Evolutionary conservation across 768 basidiomycete genomes (phyloP).

Genomic region (Harrya chromipes): DNA sequence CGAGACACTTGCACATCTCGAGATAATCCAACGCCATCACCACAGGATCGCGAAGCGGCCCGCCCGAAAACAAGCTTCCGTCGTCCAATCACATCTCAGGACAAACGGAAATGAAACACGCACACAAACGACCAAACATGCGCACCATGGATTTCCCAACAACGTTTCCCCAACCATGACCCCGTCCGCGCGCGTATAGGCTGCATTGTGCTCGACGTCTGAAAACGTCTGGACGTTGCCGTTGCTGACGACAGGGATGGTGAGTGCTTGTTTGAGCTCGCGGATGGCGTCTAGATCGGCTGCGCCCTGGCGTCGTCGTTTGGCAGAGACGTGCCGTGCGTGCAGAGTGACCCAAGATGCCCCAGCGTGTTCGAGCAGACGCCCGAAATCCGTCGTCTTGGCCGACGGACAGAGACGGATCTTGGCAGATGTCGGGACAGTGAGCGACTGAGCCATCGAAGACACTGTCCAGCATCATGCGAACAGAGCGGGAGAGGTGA

Average conservation of each 20-base stretch:
- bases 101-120: too few species aligned
- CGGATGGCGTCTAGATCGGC: conserved; percentile 65
- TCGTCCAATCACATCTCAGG: not conserved
- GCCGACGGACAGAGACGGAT: conserved; percentile 52
- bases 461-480: conserved; percentile 45
- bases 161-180: conserved; percentile 82
- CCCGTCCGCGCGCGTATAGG: conserved; percentile 63
- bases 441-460: conserved; percentile 58
- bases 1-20: conserved; percentile 51
- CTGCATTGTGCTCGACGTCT: conserved; percentile 54
- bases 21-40: conserved; percentile 70
- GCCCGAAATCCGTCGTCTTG: conserved; percentile 55
- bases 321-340: conserved; percentile 68
- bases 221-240: conserved; percentile 67
- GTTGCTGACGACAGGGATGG: conserved; percentile 68
- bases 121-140: too few species aligned
- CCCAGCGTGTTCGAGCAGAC: conserved; percentile 59
- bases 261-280: conserved; percentile 47
- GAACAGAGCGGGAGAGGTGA: too few species aligned
- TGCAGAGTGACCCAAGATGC: conserved; percentile 72
- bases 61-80: conserved; percentile 53
- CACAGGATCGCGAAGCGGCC: conserved; percentile 56
- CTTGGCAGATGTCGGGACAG: conserved; percentile 65
- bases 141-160: conserved; percentile 68
- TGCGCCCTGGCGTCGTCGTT: conserved; percentile 65